Evolutionary conservation across 768 basidiomycete genomes (phyloP).

Genomic region (Baorangia bicolor): DNA sequence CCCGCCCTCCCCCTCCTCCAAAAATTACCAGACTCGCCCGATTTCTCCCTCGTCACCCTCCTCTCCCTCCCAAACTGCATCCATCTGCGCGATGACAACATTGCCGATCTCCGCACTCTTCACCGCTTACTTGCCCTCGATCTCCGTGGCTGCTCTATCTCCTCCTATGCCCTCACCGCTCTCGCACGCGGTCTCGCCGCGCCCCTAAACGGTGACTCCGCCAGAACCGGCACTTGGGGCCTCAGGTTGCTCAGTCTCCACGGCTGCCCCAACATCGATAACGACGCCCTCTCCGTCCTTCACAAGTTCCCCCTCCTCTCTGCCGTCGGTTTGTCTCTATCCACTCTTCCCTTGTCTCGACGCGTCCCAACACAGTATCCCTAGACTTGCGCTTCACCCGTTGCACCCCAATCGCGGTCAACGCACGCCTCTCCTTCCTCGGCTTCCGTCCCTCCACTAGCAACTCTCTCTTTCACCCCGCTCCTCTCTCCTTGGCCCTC

Average conservation of each 20-base stretch:
- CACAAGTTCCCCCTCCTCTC: constrained; percentile 55
- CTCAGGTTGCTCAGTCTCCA: constrained; percentile 58
- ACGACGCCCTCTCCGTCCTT: constrained; percentile 43
- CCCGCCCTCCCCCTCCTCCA: constrained; percentile 56
- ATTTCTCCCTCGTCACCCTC: constrained; percentile 65
- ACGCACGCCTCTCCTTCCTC: constrained; percentile 16
- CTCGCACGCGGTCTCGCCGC: constrained; percentile 47
- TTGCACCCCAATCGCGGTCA: constrained; percentile 33
- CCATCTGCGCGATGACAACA: constrained; percentile 58
- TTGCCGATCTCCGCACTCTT: constrained; percentile 49
- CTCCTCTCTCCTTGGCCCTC: constrained; percentile 39
- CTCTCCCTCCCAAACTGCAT: constrained; percentile 56
- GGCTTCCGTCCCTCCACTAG: constrained; percentile 29
- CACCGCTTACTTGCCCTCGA: constrained; percentile 64
- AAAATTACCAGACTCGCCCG: constrained; percentile 46
- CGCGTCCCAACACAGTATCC: not conserved
- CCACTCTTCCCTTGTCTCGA: not conserved
- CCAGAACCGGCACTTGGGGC: constrained; percentile 48
- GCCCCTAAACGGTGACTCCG: constrained; percentile 21
- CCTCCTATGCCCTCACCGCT: constrained; percentile 49
- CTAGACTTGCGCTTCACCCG: constrained; percentile 52
- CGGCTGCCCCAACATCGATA: constrained; percentile 50
- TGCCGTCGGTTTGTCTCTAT: constrained; percentile 50
- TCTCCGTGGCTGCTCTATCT: constrained; percentile 51
- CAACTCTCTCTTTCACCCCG: constrained; percentile 42